phyloP scores from a whole-genome alignment of 768 basidiomycete genomes.

The Austroboletus eburneus region DNA sequence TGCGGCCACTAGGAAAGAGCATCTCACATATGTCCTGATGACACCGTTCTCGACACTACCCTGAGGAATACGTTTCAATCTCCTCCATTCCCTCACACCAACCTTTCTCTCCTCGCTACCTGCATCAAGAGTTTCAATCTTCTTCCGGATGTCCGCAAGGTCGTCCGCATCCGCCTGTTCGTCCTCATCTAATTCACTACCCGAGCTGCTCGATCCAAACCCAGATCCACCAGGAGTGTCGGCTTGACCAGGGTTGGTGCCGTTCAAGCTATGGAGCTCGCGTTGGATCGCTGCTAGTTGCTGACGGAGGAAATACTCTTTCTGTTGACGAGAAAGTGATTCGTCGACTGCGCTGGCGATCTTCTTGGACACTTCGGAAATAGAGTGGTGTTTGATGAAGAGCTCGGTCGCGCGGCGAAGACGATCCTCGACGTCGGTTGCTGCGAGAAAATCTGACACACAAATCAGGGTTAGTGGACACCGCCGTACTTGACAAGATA shows the following conservation, averaged over 20 bases:
- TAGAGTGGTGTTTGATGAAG: conserved; percentile 71
- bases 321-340: conserved; percentile 82
- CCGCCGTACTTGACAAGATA: background rate
- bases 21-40: conserved; percentile 74
- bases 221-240: conserved; percentile 13
- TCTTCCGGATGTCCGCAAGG: conserved; percentile 63
- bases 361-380: conserved; percentile 77
- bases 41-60: conserved; percentile 91
- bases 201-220: conserved; percentile 23
- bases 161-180: conserved; percentile 82
- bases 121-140: conserved; percentile 68
- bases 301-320: conserved; percentile 81
- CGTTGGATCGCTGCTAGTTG: conserved; percentile 78
- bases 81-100: conserved; percentile 76
- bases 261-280: conserved; percentile 60
- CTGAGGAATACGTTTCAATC: conserved; percentile 82
- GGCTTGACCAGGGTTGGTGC: conserved; percentile 21
- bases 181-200: conserved; percentile 65
- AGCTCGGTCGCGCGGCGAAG: conserved; percentile 64
- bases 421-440: conserved; percentile 56
- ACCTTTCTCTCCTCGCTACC: conserved; percentile 81
- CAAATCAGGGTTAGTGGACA: conserved; percentile 2
- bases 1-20: no score
- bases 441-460: conserved; percentile 53
- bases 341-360: conserved; percentile 79